Base-by-base conservation (phyloP, 2,329 filamentous ascomycete species). In the Fusarium camptoceras region DNA sequence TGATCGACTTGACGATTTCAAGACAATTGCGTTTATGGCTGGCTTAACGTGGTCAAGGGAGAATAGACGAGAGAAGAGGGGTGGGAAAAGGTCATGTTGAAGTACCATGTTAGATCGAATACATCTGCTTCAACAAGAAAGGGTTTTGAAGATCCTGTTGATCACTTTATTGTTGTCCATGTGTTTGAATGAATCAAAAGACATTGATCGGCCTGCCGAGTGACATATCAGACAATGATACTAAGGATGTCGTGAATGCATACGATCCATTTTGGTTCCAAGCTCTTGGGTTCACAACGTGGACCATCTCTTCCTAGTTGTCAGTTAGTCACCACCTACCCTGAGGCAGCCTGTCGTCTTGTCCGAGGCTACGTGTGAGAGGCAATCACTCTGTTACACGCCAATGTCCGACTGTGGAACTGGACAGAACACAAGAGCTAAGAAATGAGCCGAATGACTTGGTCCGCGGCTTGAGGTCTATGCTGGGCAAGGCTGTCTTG, bases 301-400 rank as follows among this genome's bases (percentile, higher is more conserved):
- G 34, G 42, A 30, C 39, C 30, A 34, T 28, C 6, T 37, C 34
- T 2, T 37, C 34, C 34, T 37, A 37, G 34, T 37, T 37, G 34
- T 37, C 34, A 37, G 34, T 37, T 18, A 37, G 34, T n/a, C 34
- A 42, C 16, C 7, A 30, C 28, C 43, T 58, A 64, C 50, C 59
- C 59, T 64, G 22, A 25, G 42, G 31, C n/a, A 20, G 10, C 39
- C 30, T 20, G 12, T 30, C 46, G 44, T 42, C 49, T 20, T 44
- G 34, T 20, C 25, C 28, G 41, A 53, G 34, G 49, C 24, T 43
- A 34, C 44, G 39, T 55, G 48, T 20, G 46, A 66, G 46, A 70
- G 57, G 44, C 53, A 72, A 64, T 65, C 64, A 64, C 41, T 69
- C 63, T 73, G 73, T 56, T 61, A 75, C 73, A 66, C 70, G 56